Evolutionary conservation across 306 rosid genomes (phyloP).

Genomic region (Rosa multiflora): DNA sequence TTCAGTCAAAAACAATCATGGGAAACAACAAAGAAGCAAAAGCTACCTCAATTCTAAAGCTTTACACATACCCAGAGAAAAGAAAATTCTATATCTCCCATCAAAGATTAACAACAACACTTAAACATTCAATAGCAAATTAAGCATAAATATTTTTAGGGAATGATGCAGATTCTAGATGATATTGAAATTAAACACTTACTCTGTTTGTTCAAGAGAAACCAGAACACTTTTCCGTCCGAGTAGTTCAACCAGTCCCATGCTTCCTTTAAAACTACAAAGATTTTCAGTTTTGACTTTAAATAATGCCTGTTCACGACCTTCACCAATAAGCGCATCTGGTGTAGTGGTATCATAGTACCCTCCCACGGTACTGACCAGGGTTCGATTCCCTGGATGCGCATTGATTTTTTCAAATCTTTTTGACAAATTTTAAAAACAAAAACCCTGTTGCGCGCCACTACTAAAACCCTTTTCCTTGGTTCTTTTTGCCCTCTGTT

Average conservation of each 20-base stretch:
- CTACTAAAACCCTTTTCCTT: not conserved
- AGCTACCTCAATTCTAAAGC: not conserved
- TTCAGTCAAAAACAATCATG: not conserved
- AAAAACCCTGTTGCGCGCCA: not conserved
- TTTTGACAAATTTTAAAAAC: too few relatives aligned
- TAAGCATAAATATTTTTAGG: not conserved
- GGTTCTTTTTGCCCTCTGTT: not conserved
- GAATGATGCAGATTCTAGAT: not conserved
- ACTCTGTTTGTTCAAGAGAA: not conserved
- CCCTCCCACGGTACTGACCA: constrained; percentile 99
- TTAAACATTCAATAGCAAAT: not conserved
- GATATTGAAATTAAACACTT: not conserved
- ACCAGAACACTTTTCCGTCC: not conserved
- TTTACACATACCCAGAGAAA: not conserved
- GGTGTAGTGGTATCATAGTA: constrained; percentile 99
- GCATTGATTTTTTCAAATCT: constrained; percentile 27
- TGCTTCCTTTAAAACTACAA: too few relatives aligned
- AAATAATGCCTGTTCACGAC: too few relatives aligned
- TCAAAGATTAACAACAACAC: not conserved
- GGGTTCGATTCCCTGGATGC: constrained; percentile 99
- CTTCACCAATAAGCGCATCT: constrained; percentile 52
- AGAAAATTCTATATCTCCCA: not conserved
- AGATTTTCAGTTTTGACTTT: too few relatives aligned
- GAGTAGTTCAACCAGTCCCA: not conserved
- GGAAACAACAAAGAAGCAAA: not conserved